Conservation (phyloP, 257 asterid genomes). For the Solanum tacnaense region DNA sequence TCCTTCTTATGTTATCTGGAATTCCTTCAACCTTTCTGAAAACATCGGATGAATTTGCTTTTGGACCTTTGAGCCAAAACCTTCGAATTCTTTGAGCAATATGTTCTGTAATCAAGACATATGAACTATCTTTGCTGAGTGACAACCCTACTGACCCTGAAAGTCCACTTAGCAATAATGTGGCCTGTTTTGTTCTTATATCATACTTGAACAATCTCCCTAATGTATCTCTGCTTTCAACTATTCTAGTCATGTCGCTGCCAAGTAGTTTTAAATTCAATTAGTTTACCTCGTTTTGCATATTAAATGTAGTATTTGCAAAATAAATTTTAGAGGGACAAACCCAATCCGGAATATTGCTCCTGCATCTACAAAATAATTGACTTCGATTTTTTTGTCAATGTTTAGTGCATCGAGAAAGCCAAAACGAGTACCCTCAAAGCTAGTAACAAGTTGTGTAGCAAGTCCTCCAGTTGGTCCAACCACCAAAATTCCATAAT, state of each 20-base stretch:
- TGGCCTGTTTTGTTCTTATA: background rate
- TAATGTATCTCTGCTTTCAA: background rate
- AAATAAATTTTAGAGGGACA: background rate
- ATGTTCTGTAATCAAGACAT: background rate
- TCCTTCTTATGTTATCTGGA: background rate
- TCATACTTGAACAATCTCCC: slow-evolving; percentile 3
- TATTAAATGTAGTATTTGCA: background rate
- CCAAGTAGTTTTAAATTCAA: background rate
- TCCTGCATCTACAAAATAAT: slow-evolving; percentile 42
- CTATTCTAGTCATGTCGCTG: background rate
- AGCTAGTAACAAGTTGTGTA: slow-evolving; percentile 6
- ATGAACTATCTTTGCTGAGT: background rate
- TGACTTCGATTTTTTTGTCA: slow-evolving; percentile 24
- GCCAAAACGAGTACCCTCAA: slow-evolving; percentile 20
- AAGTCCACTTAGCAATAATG: background rate
- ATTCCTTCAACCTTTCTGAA: background rate
- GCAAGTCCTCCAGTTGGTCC: slow-evolving; percentile 42
- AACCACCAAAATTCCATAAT: slow-evolving; percentile 36
- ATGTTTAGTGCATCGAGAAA: slow-evolving; percentile 32
- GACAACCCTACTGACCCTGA: background rate
- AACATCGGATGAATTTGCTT: background rate
- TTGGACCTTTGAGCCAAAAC: background rate
- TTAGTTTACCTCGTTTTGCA: background rate
- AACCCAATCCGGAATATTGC: slow-evolving; percentile 1
- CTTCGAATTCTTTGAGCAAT: background rate